Evolutionary conservation across 2,329 filamentous ascomycete species (phyloP).

Genomic region (Spiromastix sp.): DNA sequence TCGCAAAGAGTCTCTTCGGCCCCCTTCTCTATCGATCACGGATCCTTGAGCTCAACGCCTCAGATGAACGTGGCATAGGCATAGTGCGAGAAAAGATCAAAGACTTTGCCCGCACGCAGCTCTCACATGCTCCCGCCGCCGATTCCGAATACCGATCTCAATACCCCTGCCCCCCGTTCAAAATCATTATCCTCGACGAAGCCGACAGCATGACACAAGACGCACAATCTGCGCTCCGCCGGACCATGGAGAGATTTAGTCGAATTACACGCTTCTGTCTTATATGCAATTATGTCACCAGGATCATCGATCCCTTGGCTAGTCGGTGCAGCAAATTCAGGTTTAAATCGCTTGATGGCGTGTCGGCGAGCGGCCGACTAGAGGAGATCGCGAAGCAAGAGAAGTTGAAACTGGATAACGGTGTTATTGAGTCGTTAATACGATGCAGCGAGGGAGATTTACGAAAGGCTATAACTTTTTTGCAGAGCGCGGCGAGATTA

Average conservation of each 20-base stretch:
- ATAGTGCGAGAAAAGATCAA: constrained; percentile 98
- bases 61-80: constrained; percentile 92
- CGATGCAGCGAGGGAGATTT: constrained; percentile 87
- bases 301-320: constrained; percentile 93
- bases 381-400: constrained; percentile 75
- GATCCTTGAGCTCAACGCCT: constrained; percentile 98
- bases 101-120: constrained; percentile 90
- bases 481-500: constrained; percentile 87
- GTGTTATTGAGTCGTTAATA: constrained; percentile 74
- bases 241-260: constrained; percentile 97
- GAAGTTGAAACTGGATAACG: constrained; percentile 63
- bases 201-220: constrained; percentile 99
- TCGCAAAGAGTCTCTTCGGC: constrained; percentile 94
- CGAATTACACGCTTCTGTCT: constrained; percentile 96
- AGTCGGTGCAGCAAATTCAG: constrained; percentile 92
- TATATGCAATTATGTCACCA: constrained; percentile 96
- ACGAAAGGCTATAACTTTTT: constrained; percentile 87
- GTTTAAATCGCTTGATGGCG: constrained; percentile 90
- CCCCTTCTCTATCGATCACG: constrained; percentile 86
- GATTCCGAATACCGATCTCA: constrained; percentile 52
- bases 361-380: constrained; percentile 68
- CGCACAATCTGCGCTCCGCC: constrained; percentile 79
- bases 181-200: constrained; percentile 97
- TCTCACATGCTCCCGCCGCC: constrained; percentile 65
- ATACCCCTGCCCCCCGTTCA: constrained; percentile 95